These are phyloP conservation scores for Trichosporon ovoides DNA, from an alignment of 1,284 basidiomycete genomes.

Conservation along the genomic window DNA sequence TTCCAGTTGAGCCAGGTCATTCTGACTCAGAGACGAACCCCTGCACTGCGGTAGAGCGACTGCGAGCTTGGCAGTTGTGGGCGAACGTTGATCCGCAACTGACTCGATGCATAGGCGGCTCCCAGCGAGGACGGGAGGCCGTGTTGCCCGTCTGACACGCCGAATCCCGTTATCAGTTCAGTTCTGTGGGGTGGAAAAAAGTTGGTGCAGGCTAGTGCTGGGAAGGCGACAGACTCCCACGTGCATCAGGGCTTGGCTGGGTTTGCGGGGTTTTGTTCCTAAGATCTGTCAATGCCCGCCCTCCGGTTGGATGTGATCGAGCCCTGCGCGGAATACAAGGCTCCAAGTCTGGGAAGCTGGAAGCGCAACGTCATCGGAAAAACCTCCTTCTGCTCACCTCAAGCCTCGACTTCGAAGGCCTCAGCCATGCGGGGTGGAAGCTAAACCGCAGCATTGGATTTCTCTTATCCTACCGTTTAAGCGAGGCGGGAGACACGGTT, in stretches of 20 bases:
- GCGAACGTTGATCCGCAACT: not conserved
- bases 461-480: no score
- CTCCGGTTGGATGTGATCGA: not conserved
- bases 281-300: not conserved
- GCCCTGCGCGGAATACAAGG: not conserved
- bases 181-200: not conserved
- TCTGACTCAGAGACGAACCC: no score
- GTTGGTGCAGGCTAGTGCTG: not conserved
- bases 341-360: not conserved
- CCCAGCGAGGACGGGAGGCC: not conserved
- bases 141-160: not conserved
- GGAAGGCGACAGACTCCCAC: not conserved
- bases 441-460: no score
- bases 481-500: no score
- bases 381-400: not conserved
- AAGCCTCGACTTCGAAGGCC: not conserved
- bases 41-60: not conserved
- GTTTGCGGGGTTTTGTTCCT: not conserved
- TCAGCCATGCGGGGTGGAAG: not conserved
- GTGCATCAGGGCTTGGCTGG: not conserved
- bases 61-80: not conserved
- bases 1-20: not conserved
- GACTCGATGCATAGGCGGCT: slow-evolving; percentile 1
- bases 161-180: not conserved
- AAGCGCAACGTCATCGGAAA: slow-evolving; percentile 3